phyloP scores from a whole-genome alignment of 164 flowering plant species.

The Umbilicus rupestris region DNA sequence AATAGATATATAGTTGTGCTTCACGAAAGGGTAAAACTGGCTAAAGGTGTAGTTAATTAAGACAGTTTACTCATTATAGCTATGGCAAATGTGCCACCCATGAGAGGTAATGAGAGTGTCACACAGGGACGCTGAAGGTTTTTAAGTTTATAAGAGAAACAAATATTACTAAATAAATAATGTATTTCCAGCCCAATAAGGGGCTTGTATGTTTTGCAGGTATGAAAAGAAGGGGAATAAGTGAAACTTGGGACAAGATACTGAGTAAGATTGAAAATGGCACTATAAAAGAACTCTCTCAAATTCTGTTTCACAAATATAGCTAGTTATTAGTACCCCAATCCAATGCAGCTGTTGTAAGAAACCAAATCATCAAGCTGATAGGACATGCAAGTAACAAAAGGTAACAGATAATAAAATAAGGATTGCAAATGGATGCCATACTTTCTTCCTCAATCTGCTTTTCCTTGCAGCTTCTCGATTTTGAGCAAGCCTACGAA shows the following conservation, averaged over 20 bases:
- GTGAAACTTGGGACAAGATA: neutral
- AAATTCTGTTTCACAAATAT: neutral
- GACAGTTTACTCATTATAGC: neutral
- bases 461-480: conserved; percentile 61
- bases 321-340: neutral
- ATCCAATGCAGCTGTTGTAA: neutral
- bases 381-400: neutral
- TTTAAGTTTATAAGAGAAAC: no score
- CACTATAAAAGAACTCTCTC: neutral
- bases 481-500: conserved; percentile 54
- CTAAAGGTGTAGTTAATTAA: neutral
- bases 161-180: no score
- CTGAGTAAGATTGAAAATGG: neutral
- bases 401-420: neutral
- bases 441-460: conserved; percentile 46
- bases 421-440: neutral
- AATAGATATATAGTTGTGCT: neutral
- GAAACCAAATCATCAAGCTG: neutral
- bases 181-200: no score
- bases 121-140: no score
- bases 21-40: neutral
- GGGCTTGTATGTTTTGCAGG: no score
- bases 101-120: no score
- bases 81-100: no score
- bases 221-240: neutral